These are phyloP conservation scores for Entophlyctis luteolus DNA, from an alignment of 192 early-diverging fungal species.

Conservation along the genomic window DNA sequence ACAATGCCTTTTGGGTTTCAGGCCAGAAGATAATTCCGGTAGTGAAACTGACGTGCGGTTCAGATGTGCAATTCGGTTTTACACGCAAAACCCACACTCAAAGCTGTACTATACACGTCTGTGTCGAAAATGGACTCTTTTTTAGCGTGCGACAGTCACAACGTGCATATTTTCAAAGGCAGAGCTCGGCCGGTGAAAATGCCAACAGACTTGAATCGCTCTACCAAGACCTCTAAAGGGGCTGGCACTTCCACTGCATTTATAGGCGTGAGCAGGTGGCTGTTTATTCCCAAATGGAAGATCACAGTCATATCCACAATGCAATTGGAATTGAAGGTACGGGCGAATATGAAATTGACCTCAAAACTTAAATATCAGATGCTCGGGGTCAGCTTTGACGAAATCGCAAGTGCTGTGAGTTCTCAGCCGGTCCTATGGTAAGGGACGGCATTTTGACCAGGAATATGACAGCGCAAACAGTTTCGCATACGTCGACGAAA, in stretches of 20 bases:
- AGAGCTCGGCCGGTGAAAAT: slow-evolving; percentile 9
- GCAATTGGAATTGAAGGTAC: slow-evolving; percentile 39
- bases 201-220: slow-evolving; percentile 15
- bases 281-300: slow-evolving; percentile 42
- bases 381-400: slow-evolving; percentile 35
- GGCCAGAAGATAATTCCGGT: not conserved
- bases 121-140: slow-evolving; percentile 31
- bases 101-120: slow-evolving; percentile 37
- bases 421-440: slow-evolving; percentile 50
- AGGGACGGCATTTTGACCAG: not conserved
- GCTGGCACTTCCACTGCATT: slow-evolving; percentile 19
- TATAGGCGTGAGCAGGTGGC: slow-evolving; percentile 38
- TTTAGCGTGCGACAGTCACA: slow-evolving; percentile 32
- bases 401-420: slow-evolving; percentile 35
- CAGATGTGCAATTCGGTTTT: too few relatives aligned
- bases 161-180: slow-evolving; percentile 31
- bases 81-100: slow-evolving; percentile 31
- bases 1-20: not conserved
- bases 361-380: slow-evolving; percentile 28
- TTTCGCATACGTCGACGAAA: slow-evolving; percentile 41
- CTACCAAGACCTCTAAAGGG: slow-evolving; percentile 2
- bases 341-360: slow-evolving; percentile 23
- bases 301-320: slow-evolving; percentile 39
- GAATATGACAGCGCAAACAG: slow-evolving; percentile 17
- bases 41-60: not conserved